Evolutionary conservation across 306 rosid species (phyloP).

Genomic region (Chamaecrista fasciculata): DNA sequence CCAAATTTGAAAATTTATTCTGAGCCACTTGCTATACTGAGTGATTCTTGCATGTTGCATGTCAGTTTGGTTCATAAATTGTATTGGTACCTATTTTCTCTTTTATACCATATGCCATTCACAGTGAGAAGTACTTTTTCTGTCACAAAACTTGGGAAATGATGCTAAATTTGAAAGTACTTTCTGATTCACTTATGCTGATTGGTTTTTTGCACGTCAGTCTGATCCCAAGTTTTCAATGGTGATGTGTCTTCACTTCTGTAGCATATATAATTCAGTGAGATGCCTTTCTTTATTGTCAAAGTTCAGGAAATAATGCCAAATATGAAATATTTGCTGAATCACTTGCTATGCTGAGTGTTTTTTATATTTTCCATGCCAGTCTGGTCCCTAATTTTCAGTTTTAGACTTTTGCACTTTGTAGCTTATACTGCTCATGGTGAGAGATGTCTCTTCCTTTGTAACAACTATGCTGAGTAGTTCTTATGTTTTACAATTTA

Average conservation of each 20-base stretch:
- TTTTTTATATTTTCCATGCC: conserved; percentile 27
- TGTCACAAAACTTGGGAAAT: conserved; percentile 13
- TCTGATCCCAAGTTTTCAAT: too few species aligned
- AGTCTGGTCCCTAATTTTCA: conserved; percentile 24
- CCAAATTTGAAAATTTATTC: neutral
- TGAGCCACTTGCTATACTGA: conserved; percentile 20
- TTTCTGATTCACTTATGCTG: too few species aligned
- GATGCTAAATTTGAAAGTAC: conserved; percentile 5
- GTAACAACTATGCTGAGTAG: too few species aligned
- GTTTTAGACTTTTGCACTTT: neutral
- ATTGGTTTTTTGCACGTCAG: too few species aligned
- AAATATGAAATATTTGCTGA: neutral
- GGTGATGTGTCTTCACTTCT: too few species aligned
- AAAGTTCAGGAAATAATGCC: neutral
- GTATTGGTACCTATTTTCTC: too few species aligned
- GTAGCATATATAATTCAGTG: too few species aligned
- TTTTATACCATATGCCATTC: too few species aligned
- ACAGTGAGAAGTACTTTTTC: neutral
- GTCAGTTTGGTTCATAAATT: conserved; percentile 29
- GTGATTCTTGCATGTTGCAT: conserved; percentile 15
- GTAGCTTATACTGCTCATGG: too few species aligned
- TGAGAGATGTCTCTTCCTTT: too few species aligned
- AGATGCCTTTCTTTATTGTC: neutral
- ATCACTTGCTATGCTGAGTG: conserved; percentile 21
- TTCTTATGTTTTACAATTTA: too few species aligned